Base-by-base conservation (phyloP, 2,329 filamentous ascomycete genomes). In the Lecanosticta acicola region DNA sequence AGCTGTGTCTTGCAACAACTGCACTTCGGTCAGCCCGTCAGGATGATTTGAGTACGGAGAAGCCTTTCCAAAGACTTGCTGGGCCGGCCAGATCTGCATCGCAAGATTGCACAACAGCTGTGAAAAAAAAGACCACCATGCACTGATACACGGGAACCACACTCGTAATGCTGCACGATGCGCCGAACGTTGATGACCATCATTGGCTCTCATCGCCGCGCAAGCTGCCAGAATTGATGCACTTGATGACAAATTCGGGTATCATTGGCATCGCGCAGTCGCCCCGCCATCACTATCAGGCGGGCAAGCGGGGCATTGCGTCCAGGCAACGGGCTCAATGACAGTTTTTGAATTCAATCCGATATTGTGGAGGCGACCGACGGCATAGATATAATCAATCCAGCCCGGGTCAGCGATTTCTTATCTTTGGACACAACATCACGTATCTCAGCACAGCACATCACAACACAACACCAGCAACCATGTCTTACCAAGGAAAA, bases 401-500 rank as follows among this genome's bases (percentile, higher is more conserved):
- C n/a, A n/a, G n/a, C n/a, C n/a, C n/a, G n/a, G n/a, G n/a, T n/a
- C n/a, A n/a, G n/a, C n/a, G n/a, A n/a, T n/a, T n/a, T n/a, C n/a
- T n/a, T n/a, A n/a, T 29, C 24, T 29, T 7, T 29, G 7, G 24
- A 29, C 24, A 29, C 5, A 5, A 7, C 24, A 11, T 29, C 24
- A 29, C 5, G n/a, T n/a, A n/a, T n/a, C 11, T 29, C 24, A 29
- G 11, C 11, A 29, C 24, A 29, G 7, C 5, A 11, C 24, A 29
- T 11, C 5, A 35, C 18, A 43, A 39, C 40, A 39, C 43, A 46
- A 41, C 40, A 33, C 19, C 32, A 10, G 29, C 34, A 36, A 75
- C 74, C 71, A 60, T 69, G 32, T 67, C 63, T 39, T 73, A 71
- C 59, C 62, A 68, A 43, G 77, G 75, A 59, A 67, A 71, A 37